phyloP scores from a whole-genome alignment of 225 moss, liverwort and hornwort species.

The Marchantia polymorpha region DNA sequence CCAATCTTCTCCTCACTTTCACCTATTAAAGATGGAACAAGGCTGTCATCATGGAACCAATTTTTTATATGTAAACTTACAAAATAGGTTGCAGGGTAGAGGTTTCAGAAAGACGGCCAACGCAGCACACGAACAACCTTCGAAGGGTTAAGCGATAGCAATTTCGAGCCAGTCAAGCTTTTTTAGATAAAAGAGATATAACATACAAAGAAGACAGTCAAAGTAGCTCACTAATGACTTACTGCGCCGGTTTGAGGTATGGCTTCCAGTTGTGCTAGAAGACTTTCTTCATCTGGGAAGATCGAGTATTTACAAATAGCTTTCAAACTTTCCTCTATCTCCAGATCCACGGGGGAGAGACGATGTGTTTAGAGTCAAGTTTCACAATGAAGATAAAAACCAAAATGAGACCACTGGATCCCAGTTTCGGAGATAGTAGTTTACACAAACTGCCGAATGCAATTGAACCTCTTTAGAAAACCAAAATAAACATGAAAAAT shows the following conservation, averaged over 20 bases:
- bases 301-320: conserved; percentile 51
- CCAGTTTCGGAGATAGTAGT: not conserved
- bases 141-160: no score
- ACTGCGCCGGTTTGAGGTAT: conserved; percentile 53
- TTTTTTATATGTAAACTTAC: no score
- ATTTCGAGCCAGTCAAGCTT: not conserved
- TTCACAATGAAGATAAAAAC: not conserved
- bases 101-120: no score
- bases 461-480: not conserved
- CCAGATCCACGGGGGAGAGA: conserved; percentile 41
- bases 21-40: not conserved
- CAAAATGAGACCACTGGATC: not conserved
- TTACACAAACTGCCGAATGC: not conserved
- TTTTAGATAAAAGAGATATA: not conserved
- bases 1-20: not conserved
- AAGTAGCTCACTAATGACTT: conserved; percentile 17
- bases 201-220: not conserved
- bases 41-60: no score
- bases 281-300: conserved; percentile 55
- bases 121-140: no score
- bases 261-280: conserved; percentile 52
- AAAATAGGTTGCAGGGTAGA: no score
- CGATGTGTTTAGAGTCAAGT: conserved; percentile 39
- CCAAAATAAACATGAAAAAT: not conserved
- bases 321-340: conserved; percentile 50